Evolutionary conservation across 306 rosid genomes (phyloP).

Genomic region (Rosa chinensis): DNA sequence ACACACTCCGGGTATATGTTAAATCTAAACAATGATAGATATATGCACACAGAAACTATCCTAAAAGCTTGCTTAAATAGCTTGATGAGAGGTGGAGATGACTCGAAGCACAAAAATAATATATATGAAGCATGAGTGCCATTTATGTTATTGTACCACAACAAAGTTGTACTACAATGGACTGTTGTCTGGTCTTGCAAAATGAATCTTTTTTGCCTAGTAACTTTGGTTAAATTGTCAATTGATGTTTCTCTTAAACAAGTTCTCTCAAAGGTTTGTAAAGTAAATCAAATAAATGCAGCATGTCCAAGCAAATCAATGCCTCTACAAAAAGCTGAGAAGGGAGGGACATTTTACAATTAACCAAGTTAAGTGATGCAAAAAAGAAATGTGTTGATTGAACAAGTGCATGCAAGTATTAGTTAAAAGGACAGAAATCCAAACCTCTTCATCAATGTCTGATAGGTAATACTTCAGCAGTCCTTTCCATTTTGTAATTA

Average conservation of each 20-base stretch:
- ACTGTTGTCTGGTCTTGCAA: not conserved
- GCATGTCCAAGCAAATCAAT: not conserved
- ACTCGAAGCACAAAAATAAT: not conserved
- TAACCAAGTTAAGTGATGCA: not conserved
- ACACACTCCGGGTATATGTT: not conserved
- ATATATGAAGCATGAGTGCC: not conserved
- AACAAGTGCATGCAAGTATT: not conserved
- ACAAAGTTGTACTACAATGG: not conserved
- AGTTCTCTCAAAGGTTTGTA: not conserved
- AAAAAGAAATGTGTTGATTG: not conserved
- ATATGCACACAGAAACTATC: not conserved
- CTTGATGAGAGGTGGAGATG: not conserved
- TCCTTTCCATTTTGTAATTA: slow-evolving; percentile 69
- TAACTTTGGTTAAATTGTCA: not conserved
- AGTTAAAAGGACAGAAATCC: slow-evolving; percentile 11
- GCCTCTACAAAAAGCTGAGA: not conserved
- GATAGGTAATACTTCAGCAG: slow-evolving; percentile 67
- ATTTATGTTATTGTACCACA: not conserved
- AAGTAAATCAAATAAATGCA: not conserved
- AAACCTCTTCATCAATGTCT: slow-evolving; percentile 89
- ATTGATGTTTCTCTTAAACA: not conserved
- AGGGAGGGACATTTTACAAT: not conserved
- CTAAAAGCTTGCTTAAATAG: not conserved
- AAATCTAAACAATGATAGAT: not conserved
- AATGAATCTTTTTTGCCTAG: not conserved